Evolutionary conservation across 169 alveolate genomes (phyloP).

Genomic region (Plasmodium fragile): DNA sequence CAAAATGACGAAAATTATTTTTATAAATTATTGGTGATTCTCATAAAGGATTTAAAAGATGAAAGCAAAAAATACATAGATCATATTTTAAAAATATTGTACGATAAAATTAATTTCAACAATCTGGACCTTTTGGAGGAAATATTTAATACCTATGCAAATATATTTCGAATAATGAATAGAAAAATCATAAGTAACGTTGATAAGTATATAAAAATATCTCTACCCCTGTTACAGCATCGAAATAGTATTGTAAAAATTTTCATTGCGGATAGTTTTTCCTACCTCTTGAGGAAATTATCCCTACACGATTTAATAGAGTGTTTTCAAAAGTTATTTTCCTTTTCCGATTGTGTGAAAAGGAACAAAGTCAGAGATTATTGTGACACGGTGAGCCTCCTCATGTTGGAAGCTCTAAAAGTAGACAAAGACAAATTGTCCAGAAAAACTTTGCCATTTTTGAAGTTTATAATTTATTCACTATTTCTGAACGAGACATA

Average conservation of each 20-base stretch:
- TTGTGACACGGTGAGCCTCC: constrained; percentile 60
- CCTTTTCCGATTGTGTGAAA: constrained; percentile 35
- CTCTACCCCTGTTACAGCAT: constrained; percentile 65
- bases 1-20: constrained; percentile 61
- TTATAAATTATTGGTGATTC: constrained; percentile 42
- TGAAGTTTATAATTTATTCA: constrained; percentile 60
- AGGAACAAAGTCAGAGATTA: constrained; percentile 48
- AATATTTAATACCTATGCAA: constrained; percentile 71
- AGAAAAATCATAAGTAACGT: constrained; percentile 58
- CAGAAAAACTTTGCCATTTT: constrained; percentile 53
- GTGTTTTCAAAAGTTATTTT: constrained; percentile 52
- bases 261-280: constrained; percentile 75
- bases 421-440: constrained; percentile 50
- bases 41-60: constrained; percentile 71
- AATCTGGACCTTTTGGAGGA: constrained; percentile 67
- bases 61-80: constrained; percentile 62
- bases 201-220: constrained; percentile 62
- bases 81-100: constrained; percentile 51
- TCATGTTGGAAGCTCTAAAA: constrained; percentile 64
- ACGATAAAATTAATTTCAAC: constrained; percentile 51
- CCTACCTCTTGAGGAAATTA: constrained; percentile 67
- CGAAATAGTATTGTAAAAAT: constrained; percentile 52
- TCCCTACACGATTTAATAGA: constrained; percentile 62
- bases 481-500: constrained; percentile 31
- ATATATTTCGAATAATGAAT: constrained; percentile 72